Base-by-base conservation (phyloP, 495 filamentous ascomycete species). In the Penicillium roqueforti region DNA sequence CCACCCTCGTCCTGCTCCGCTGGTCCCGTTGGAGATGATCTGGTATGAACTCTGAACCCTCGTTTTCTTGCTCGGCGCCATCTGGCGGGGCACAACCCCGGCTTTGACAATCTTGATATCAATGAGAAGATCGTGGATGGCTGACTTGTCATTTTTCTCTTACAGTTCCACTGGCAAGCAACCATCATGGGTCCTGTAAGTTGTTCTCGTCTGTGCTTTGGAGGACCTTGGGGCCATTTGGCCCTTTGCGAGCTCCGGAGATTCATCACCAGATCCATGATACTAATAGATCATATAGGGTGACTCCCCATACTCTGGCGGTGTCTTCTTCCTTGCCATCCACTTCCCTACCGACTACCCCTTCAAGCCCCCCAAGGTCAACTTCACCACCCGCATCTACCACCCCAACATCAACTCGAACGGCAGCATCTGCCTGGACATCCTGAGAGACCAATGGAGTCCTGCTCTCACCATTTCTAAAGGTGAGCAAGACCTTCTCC, bases 321-420 rank as follows among this genome's bases (percentile, higher is more conserved):
- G 93, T 62, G 92, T 98, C 59, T 98, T 98, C 83, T 98, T 98
- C 84, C 80, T 98, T 48, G 83, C 86, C 54, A 98, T 98, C 66
- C 89, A 96, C 77, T 98, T 98, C 83, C 93, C 93, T 58, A 98
- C 93, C 78, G 93, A 98, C 80, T 98, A 98, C 75, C 93, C 93
- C 4, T 98, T 98, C 84, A 98, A 98, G 84, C 95, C 93, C 37
- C 93, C 93, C 50, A 98, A 98, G 83, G 93, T 98, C 76, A 97
- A 97, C 86, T 98, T 98, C 83, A 97, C 89, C 56, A 98, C 93
- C 48, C 86, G 93, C 65, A 97, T 98, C 81, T 97, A 98, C 71
- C 93, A 98, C 80, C 93, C 93, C 66, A 98, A 98, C 77, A 98
- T 98, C 91, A 98, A 98, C 81, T 95, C 91, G 58, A 98, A 98